Evolutionary conservation across 2,329 filamentous ascomycete species (phyloP), one percentile per base, ranked within the genome.

Genomic region (Aspergillus pseudoglaucus): DNA sequence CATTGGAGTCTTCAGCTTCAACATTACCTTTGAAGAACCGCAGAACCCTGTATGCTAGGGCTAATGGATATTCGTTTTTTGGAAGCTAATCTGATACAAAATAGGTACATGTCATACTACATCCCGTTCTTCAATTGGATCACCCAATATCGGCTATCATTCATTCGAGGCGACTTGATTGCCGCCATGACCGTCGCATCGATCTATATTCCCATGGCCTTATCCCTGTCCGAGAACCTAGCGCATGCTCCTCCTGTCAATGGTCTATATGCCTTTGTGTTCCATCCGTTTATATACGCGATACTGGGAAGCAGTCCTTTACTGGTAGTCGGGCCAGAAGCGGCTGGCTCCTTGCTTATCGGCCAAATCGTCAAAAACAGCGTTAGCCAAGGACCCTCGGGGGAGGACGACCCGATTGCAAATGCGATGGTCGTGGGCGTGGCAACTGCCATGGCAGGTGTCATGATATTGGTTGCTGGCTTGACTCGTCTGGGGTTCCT

Each of bases 141-240:
- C 53, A 78, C 76, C 45, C 88, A 95, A 70, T 98, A 98, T 69
- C 82, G 80, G 58, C 84, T 82, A 78, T 80, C 82, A 3, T 95
- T 88, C 68, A 69, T 97, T 42, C 82, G 85, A 58, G 93, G 93
- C 42, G 93, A 98, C 67, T 72, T 97, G 15, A 76, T 95, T 12
- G 86, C 91, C 7, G 90, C 91, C 43, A 67, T 97, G 53, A 97
- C 93, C n/a, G 85, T 98, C 74, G 88, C 91, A n/a, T 95, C 90
- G 22, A 93, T 98, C 73, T 98, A 98, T 67, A 86, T 98, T 33
- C 93, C 93, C 45, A 96, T 98, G 90, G 87, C 90, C 0, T 79
- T 98, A 12, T 97, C 93, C 0, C 85, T 94, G 54, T 90, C 93
- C 47, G 83, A 88, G 37, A 97, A 97, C 63, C 82, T 98, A 38